Evolutionary conservation across 2,329 filamentous ascomycete genomes (phyloP).

Genomic region (Aureobasidium sp.): DNA sequence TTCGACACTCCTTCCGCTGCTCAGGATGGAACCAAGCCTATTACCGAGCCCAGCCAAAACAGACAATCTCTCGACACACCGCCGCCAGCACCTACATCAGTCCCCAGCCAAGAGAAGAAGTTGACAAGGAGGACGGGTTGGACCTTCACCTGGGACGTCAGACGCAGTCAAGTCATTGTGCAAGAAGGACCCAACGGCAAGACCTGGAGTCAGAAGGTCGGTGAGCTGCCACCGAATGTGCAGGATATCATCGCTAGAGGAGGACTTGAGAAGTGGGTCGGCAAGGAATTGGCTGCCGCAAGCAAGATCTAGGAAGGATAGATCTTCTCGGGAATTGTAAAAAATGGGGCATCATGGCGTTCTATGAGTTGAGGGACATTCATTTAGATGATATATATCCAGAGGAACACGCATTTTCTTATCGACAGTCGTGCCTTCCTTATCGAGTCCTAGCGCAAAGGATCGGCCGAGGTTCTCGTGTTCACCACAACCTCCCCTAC

Average conservation of each 20-base stretch:
- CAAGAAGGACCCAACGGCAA: constrained; percentile 60
- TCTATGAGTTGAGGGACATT: neutral
- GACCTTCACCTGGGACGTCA: constrained; percentile 76
- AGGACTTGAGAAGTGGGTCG: constrained; percentile 77
- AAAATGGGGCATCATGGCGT: neutral
- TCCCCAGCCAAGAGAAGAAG: constrained; percentile 43
- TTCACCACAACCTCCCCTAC: neutral
- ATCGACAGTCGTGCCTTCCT: neutral
- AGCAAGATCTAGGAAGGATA: neutral
- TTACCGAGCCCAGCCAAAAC: constrained; percentile 48
- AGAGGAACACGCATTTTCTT: too few species aligned
- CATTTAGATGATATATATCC: too few species aligned
- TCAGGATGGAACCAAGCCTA: constrained; percentile 28
- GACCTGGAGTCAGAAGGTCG: constrained; percentile 73
- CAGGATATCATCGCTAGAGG: constrained; percentile 73
- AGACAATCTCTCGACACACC: constrained; percentile 46
- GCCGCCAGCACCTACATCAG: constrained; percentile 31
- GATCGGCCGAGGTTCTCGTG: neutral
- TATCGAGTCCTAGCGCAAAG: neutral
- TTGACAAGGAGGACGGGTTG: constrained; percentile 71
- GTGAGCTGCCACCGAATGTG: constrained; percentile 75
- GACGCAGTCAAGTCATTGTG: constrained; percentile 61
- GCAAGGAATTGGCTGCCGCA: constrained; percentile 2
- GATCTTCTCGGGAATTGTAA: neutral
- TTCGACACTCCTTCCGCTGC: constrained; percentile 36